Conservation (phyloP, 1,139 yeast species). For the Petasospora rhodanensis region DNA sequence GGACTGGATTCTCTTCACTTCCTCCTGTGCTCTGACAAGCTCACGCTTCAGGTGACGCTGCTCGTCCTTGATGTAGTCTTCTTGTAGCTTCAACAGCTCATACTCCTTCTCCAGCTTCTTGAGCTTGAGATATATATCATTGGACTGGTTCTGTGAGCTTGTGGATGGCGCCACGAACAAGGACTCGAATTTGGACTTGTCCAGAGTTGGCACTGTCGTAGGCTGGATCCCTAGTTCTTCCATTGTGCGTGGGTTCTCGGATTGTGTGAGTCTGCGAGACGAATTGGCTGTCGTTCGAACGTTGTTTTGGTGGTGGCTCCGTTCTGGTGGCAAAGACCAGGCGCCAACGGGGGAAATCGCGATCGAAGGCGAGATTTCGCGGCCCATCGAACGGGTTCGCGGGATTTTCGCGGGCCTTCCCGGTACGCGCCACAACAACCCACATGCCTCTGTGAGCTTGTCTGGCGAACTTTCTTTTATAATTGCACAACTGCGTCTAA, state of each 20-base stretch:
- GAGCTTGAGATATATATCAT: slow-evolving; percentile 75
- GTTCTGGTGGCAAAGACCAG: too few species aligned
- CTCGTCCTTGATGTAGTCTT: slow-evolving; percentile 95
- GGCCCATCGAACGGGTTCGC: too few species aligned
- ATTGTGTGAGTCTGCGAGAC: not conserved
- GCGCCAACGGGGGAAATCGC: too few species aligned
- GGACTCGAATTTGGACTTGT: slow-evolving; percentile 23
- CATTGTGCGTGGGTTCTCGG: slow-evolving; percentile 30
- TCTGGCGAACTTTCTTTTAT: too few species aligned
- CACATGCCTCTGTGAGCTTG: too few species aligned
- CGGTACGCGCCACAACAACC: too few species aligned
- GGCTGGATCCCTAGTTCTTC: slow-evolving; percentile 56
- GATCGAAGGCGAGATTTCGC: too few species aligned
- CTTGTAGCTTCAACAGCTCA: slow-evolving; percentile 80
- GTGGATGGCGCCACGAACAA: slow-evolving; percentile 21
- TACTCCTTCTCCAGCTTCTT: slow-evolving; percentile 88
- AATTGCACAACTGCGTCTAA: too few species aligned
- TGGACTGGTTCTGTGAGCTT: slow-evolving; percentile 28
- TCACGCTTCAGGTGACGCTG: slow-evolving; percentile 95
- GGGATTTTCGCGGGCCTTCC: too few species aligned
- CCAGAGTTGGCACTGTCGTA: slow-evolving; percentile 23
- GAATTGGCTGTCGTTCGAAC: not conserved
- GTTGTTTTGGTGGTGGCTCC: slow-evolving; percentile 1
- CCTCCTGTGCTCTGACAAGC: slow-evolving; percentile 94
- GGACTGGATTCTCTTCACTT: slow-evolving; percentile 93